phyloP scores from a whole-genome alignment of 2,329 filamentous ascomycete species.

The Cadophora sp. region DNA sequence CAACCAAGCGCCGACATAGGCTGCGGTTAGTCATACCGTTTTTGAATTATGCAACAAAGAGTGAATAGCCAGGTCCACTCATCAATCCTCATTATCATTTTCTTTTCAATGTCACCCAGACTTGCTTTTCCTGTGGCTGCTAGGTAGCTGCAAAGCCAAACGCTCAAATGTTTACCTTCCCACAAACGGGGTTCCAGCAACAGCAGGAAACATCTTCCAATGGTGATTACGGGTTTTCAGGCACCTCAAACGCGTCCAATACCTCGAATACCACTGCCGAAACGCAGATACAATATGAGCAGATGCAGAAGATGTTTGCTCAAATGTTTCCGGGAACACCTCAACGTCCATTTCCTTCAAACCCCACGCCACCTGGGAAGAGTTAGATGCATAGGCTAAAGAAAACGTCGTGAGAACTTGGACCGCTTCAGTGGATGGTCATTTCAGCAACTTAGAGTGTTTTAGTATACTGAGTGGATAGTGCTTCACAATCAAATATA shows the following conservation, averaged over 20 bases:
- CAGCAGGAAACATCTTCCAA: neutral
- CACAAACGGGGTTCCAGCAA: neutral
- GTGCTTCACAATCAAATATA: neutral
- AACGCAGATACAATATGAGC: neutral
- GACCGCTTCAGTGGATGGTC: too few relatives aligned
- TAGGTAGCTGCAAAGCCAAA: neutral
- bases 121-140: neutral
- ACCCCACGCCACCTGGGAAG: neutral
- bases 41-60: neutral
- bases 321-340: neutral
- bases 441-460: neutral
- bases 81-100: neutral
- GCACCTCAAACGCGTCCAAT: too few relatives aligned
- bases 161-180: neutral
- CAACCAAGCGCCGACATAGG: constrained; percentile 2
- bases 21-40: neutral
- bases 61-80: neutral
- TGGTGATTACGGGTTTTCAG: too few relatives aligned
- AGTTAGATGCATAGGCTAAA: neutral
- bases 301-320: neutral
- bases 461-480: neutral
- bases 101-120: neutral
- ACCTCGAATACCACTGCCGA: neutral
- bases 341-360: neutral
- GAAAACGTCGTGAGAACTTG: too few relatives aligned